These are phyloP conservation scores for Leishmania arabica DNA, from an alignment of 208 protist genomes.

Conservation along the genomic window DNA sequence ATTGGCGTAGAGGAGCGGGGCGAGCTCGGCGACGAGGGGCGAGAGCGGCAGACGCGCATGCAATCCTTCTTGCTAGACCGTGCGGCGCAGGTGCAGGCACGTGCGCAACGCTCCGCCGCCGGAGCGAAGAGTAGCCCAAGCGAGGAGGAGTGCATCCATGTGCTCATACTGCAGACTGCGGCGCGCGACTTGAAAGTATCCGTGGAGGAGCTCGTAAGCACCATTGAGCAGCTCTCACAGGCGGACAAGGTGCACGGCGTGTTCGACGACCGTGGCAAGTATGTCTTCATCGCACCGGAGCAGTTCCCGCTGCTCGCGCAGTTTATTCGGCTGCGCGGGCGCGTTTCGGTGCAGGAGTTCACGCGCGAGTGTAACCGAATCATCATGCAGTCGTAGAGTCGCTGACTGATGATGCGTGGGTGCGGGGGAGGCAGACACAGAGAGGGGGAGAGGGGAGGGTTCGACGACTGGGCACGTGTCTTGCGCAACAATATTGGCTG, in stretches of 20 bases:
- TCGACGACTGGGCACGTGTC: not conserved
- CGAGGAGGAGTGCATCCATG: conserved; percentile 24
- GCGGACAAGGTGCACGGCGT: conserved; percentile 56
- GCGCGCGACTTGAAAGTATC: conserved; percentile 54
- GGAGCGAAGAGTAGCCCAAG: not conserved
- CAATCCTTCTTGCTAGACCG: conserved; percentile 34
- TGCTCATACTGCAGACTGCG: conserved; percentile 63
- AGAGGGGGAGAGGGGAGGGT: not conserved
- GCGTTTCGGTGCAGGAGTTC: conserved; percentile 70
- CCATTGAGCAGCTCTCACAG: conserved; percentile 60
- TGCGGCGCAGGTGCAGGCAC: conserved; percentile 34
- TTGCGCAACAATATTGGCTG: not conserved
- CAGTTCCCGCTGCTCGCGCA: conserved; percentile 56
- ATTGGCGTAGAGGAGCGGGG: conserved; percentile 71
- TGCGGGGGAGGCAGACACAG: not conserved
- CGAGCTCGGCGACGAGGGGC: conserved; percentile 65
- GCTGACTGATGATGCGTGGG: not conserved
- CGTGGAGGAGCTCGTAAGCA: conserved; percentile 55
- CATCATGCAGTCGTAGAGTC: conserved; percentile 36
- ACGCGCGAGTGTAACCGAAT: conserved; percentile 74
- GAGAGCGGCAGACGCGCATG: conserved; percentile 33
- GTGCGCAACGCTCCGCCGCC: conserved; percentile 6
- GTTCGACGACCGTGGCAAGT: conserved; percentile 87
- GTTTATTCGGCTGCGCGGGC: conserved; percentile 62
- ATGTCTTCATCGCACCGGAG: conserved; percentile 56